A percentile compares a stretch with the other conserved stretches of the same genome.
phyloP scores from a whole-genome alignment of 176 grass and related monocot genomes.

The Lolium perenne region DNA sequence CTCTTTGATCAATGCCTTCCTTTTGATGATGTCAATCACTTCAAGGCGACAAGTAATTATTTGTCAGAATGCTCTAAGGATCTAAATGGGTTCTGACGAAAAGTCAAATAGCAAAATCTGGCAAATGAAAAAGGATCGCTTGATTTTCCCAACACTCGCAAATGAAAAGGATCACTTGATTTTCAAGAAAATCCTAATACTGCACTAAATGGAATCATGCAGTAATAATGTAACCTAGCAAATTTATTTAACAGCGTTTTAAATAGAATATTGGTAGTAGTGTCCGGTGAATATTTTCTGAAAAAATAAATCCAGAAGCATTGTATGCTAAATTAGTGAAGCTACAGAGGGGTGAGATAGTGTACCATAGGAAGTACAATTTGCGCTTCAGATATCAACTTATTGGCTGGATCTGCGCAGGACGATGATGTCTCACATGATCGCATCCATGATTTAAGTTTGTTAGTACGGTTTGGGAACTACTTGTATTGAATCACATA shows the following conservation, averaged over 20 bases:
- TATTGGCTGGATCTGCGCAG: too few relatives aligned
- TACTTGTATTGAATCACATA: too few relatives aligned
- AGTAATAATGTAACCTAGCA: too few relatives aligned
- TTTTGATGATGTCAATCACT: not conserved
- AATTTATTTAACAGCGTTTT: not conserved
- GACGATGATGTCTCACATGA: too few relatives aligned
- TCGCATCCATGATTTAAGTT: too few relatives aligned
- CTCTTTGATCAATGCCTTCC: constrained; percentile 6
- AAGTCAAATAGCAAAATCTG: not conserved
- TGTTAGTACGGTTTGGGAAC: too few relatives aligned
- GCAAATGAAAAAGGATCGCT: not conserved
- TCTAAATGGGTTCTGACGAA: not conserved
- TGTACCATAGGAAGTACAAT: not conserved
- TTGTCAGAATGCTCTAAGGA: not conserved
- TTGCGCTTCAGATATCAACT: too few relatives aligned
- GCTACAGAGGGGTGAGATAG: not conserved
- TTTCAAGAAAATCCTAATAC: not conserved
- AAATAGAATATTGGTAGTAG: not conserved
- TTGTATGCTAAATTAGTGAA: not conserved
- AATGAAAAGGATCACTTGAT: too few relatives aligned
- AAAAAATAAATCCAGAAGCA: not conserved
- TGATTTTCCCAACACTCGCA: not conserved
- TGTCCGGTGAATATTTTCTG: not conserved
- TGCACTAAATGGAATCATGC: too few relatives aligned
- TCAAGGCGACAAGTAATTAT: not conserved